phyloP scores from a whole-genome alignment of 2,329 filamentous ascomycete species.

The Pyricularia sp. region DNA sequence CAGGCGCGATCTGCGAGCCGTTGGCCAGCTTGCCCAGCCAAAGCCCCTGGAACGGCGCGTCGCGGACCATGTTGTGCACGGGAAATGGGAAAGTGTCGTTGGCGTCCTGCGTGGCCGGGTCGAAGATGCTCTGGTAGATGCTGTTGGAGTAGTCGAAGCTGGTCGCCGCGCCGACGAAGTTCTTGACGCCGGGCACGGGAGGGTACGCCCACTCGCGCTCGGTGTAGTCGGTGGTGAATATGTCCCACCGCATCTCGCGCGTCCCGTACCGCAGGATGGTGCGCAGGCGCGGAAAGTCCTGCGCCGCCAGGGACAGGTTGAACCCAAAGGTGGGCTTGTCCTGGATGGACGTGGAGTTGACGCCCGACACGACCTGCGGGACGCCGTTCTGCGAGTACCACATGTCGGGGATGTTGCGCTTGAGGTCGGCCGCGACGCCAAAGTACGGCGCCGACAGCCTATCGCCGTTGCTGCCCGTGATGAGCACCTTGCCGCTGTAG shows the following conservation, averaged over 20 bases:
- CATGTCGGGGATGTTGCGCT: constrained; percentile 10
- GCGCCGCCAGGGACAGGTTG: constrained; percentile 13
- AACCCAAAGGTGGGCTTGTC: constrained; percentile 11
- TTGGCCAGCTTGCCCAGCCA: constrained; percentile 12
- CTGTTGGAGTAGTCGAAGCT: not conserved
- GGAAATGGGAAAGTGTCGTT: constrained; percentile 11
- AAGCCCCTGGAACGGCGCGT: constrained; percentile 9
- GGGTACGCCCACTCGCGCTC: constrained; percentile 16
- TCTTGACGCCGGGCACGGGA: constrained; percentile 14
- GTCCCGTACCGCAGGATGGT: constrained; percentile 15
- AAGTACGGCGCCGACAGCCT: constrained; percentile 22
- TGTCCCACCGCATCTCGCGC: constrained; percentile 20
- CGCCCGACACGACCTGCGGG: constrained; percentile 5
- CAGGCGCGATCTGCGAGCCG: constrained; percentile 22
- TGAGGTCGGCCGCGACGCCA: constrained; percentile 10
- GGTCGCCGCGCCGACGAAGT: constrained; percentile 15
- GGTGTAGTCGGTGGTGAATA: constrained; percentile 14
- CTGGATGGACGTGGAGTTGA: not conserved
- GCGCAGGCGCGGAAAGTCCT: constrained; percentile 20
- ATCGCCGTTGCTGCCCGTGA: constrained; percentile 21
- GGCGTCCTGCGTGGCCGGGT: constrained; percentile 4
- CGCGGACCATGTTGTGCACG: constrained; percentile 12
- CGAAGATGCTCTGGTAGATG: not conserved
- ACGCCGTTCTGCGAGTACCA: constrained; percentile 7
- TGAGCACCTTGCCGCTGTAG: constrained; percentile 23